Evolutionary conservation across 139 green algal genomes (phyloP), one percentile per base, ranked within the genome.

Genomic region (Spirogloea muscicola): DNA sequence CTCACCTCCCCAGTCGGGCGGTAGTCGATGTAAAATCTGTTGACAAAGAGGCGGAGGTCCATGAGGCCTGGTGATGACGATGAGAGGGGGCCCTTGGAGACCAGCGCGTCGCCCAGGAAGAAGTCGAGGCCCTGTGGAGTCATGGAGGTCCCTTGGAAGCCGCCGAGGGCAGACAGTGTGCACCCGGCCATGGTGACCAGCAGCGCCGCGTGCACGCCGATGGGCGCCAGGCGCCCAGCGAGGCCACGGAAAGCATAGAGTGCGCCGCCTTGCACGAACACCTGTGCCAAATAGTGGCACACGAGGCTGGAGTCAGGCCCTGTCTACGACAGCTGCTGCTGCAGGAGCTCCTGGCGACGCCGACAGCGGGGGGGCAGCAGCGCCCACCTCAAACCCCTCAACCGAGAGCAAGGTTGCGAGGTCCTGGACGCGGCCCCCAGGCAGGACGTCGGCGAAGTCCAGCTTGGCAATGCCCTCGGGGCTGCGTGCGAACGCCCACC

Each of bases 171-270:
- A 42, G 87, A 88, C 62, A 84, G 87, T 0, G 84, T 66, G 3
- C 90, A 87, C 21, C 94, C 94, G 25, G 69, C 80, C 58, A 99
- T 88, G 52, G 88, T 87, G 41, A 95, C 68, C 38, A 99, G 82
- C 83, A 99, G 86, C 58, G 85, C 87, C 6, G 85, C 86, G 78
- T 99, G 94, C 46, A 99, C 94, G 2, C 91, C 94, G 46, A 99
- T 97, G 27, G 94, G 94, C 0, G 89, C 95, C 10, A 97, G 57
- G 39, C 90, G 86, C 31, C 95, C 95, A 21, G 87, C 87, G 37
- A 98, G 80, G 3, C 93, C 93, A 79, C 97, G 97, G 87, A 99
- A 99, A 0, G 85, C 94, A 81, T 99, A 99, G 76, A 98, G 77
- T 43, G 81, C 70, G 1, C 76, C 69, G 5, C 84, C 87, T 46